phyloP scores from a whole-genome alignment of 176 grass and related monocot genomes.

The Phragmites australis region DNA sequence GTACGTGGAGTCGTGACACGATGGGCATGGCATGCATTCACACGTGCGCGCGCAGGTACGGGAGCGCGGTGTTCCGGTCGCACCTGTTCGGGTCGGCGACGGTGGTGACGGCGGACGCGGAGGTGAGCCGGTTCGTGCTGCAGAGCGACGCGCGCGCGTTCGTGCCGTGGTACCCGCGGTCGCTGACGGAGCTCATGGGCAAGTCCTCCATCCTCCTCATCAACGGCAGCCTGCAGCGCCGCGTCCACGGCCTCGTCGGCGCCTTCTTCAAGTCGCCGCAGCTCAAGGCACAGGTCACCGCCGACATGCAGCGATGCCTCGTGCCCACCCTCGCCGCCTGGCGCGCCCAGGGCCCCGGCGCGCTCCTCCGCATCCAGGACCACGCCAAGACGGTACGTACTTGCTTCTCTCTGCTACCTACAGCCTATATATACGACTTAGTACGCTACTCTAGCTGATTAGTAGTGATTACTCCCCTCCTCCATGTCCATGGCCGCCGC shows the following conservation, averaged over 20 bases:
- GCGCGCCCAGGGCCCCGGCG: constrained; percentile 35
- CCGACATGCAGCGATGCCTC: constrained; percentile 76
- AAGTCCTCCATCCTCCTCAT: constrained; percentile 94
- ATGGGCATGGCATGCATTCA: neutral
- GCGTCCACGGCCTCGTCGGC: constrained; percentile 85
- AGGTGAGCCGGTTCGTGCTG: constrained; percentile 75
- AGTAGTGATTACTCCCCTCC: neutral
- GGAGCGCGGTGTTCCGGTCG: constrained; percentile 84
- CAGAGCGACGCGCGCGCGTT: constrained; percentile 81
- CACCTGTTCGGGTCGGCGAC: constrained; percentile 83
- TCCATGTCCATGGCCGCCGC: neutral
- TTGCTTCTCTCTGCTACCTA: neutral
- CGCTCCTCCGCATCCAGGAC: constrained; percentile 72
- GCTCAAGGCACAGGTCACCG: constrained; percentile 82
- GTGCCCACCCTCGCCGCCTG: constrained; percentile 23
- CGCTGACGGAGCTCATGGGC: constrained; percentile 90
- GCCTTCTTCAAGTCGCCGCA: constrained; percentile 86
- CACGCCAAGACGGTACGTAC: constrained; percentile 69
- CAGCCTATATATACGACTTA: neutral
- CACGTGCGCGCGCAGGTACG: constrained; percentile 51
- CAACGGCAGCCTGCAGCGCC: constrained; percentile 74
- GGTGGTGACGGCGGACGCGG: constrained; percentile 81
- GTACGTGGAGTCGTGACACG: neutral
- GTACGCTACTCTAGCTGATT: neutral
- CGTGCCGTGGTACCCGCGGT: constrained; percentile 96